Evolutionary conservation across 352 stramenopile species (phyloP).

Genomic region (Thraustochytrium sp.): DNA sequence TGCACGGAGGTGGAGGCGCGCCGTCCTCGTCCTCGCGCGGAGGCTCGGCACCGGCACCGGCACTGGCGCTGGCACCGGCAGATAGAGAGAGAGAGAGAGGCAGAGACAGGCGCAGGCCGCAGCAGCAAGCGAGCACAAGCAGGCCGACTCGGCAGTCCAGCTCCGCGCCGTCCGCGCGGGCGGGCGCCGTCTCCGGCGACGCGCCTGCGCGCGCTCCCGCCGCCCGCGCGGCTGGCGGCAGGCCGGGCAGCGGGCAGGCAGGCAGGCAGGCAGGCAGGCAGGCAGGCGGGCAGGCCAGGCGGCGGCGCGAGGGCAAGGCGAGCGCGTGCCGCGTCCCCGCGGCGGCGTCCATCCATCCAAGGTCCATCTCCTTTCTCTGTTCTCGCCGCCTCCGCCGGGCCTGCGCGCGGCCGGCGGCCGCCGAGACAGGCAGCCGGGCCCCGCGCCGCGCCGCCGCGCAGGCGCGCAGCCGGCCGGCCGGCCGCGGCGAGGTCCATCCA

Average conservation of each 20-base stretch:
- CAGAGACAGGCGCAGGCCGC: too few species aligned
- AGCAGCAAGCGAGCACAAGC: not conserved
- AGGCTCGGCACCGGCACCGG: too few species aligned
- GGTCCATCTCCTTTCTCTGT: too few species aligned
- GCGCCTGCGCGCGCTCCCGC: too few species aligned
- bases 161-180: not conserved
- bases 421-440: not conserved
- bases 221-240: not conserved
- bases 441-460: not conserved
- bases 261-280: too few species aligned
- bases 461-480: not conserved
- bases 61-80: too few species aligned
- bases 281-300: too few species aligned
- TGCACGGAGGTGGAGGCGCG: not conserved
- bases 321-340: not conserved
- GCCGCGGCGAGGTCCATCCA: not conserved
- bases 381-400: too few species aligned
- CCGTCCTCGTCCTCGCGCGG: too few species aligned
- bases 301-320: not conserved
- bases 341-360: not conserved
- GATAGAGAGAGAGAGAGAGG: too few species aligned
- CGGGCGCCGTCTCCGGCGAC: not conserved
- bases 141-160: not conserved
- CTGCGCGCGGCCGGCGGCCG: too few species aligned
- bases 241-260: too few species aligned